Evolutionary conservation across 805 yeast species (phyloP).

Genomic region (Candida sakaeoensis): DNA sequence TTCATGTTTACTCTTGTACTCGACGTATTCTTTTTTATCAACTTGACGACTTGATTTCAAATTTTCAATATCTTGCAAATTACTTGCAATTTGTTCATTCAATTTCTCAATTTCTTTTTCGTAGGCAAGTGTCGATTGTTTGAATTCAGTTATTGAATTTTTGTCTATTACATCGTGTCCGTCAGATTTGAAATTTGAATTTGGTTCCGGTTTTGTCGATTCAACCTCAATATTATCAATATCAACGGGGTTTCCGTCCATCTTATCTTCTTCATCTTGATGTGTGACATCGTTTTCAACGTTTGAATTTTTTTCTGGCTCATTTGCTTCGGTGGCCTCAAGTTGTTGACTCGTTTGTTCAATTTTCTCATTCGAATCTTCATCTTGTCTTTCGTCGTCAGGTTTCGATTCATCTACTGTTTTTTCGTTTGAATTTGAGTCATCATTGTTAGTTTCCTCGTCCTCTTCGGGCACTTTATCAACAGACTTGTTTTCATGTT

Average conservation of each 20-base stretch:
- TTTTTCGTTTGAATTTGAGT: background rate
- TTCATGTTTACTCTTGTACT: background rate
- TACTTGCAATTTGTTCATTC: background rate
- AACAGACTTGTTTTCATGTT: too few relatives aligned
- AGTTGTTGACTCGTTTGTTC: background rate
- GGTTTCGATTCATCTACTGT: background rate
- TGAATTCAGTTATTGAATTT: background rate
- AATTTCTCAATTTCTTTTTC: background rate
- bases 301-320: background rate
- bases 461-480: too few relatives aligned
- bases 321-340: background rate
- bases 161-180: background rate
- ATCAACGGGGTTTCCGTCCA: background rate
- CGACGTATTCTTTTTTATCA: background rate
- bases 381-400: background rate
- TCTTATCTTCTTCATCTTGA: background rate
- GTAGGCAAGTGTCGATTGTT: background rate
- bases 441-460: background rate
- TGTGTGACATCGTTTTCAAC: background rate
- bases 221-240: background rate
- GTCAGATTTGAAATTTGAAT: background rate
- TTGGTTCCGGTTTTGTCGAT: background rate
- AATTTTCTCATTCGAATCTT: background rate
- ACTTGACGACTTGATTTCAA: background rate
- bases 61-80: background rate